Evolutionary conservation across 2,329 filamentous ascomycete genomes (phyloP).

Genomic region (Orbilia quercus): DNA sequence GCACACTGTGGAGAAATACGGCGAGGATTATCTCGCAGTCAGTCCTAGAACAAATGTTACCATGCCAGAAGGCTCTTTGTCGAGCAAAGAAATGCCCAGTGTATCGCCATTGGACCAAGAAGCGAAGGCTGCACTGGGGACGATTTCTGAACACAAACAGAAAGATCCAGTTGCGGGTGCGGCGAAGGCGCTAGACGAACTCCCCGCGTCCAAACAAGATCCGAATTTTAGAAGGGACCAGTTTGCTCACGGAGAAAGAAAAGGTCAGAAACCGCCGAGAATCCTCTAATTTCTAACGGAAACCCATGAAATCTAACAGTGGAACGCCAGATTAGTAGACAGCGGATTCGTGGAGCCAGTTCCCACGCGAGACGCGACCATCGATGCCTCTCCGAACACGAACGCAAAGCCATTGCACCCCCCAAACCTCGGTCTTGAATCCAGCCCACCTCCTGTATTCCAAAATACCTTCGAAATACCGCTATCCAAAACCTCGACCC

Average conservation of each 20-base stretch:
- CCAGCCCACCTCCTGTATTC: slow-evolving; percentile 8
- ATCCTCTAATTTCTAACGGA: background rate
- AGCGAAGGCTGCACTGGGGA: slow-evolving; percentile 8
- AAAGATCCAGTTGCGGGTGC: slow-evolving; percentile 19
- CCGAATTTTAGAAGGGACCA: slow-evolving; percentile 30
- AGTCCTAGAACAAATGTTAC: slow-evolving; percentile 49
- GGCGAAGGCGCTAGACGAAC: slow-evolving; percentile 8
- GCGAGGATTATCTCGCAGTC: slow-evolving; percentile 46
- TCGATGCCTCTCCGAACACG: slow-evolving; percentile 19
- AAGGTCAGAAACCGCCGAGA: slow-evolving; percentile 33
- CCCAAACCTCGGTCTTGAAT: slow-evolving; percentile 20
- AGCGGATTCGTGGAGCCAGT: slow-evolving; percentile 47
- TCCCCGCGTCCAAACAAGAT: slow-evolving; percentile 9
- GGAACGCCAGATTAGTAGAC: slow-evolving; percentile 29
- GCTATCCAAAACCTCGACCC: background rate
- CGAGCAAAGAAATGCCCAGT: slow-evolving; percentile 23
- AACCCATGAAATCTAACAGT: slow-evolving; percentile 21
- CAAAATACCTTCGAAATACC: slow-evolving; percentile 1
- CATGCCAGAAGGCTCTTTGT: slow-evolving; percentile 19
- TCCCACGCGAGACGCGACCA: slow-evolving; percentile 32
- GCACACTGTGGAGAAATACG: slow-evolving; percentile 47
- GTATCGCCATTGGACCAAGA: slow-evolving; percentile 27
- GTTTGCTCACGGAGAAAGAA: slow-evolving; percentile 39
- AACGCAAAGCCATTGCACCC: slow-evolving; percentile 25
- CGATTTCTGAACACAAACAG: slow-evolving; percentile 28